Conservation (phyloP, 371 early-diverging fungal species). For the Nematocida major region DNA sequence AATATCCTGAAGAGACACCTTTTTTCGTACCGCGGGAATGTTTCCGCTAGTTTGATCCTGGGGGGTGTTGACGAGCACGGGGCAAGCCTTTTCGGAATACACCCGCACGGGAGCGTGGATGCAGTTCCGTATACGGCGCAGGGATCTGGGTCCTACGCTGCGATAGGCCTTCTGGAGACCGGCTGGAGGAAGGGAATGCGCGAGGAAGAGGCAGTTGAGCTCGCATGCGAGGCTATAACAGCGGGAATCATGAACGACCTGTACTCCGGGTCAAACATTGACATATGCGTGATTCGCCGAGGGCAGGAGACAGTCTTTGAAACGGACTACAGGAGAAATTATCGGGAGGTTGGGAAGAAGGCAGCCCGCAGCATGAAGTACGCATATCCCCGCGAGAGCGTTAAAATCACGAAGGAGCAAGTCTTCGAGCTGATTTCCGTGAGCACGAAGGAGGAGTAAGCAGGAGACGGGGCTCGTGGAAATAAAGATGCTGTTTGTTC, state of each 20-base stretch:
- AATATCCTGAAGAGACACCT: constrained; percentile 62
- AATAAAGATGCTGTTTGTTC: no score
- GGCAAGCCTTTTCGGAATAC: constrained; percentile 80
- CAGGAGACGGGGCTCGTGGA: no score
- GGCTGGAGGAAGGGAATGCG: constrained; percentile 75
- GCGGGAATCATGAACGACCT: constrained; percentile 98
- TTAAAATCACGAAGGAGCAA: constrained; percentile 26
- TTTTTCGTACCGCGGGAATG: constrained; percentile 81
- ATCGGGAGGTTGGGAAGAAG: constrained; percentile 53
- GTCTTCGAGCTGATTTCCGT: constrained; percentile 13
- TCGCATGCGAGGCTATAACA: constrained; percentile 86
- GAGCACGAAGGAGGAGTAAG: no score
- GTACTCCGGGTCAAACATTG: constrained; percentile 95
- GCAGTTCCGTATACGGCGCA: constrained; percentile 86
- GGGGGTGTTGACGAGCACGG: constrained; percentile 88
- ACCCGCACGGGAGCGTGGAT: constrained; percentile 91
- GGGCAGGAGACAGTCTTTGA: constrained; percentile 13
- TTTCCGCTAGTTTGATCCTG: constrained; percentile 88
- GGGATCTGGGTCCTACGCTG: constrained; percentile 92
- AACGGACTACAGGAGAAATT: constrained; percentile 45
- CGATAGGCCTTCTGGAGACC: constrained; percentile 88
- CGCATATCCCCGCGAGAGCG: constrained; percentile 21
- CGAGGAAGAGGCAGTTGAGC: constrained; percentile 79
- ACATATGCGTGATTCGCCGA: constrained; percentile 67
- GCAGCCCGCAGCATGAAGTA: constrained; percentile 27